phyloP scores from a whole-genome alignment of 202 grass and related monocot genomes.

The Digitaria exilis region DNA sequence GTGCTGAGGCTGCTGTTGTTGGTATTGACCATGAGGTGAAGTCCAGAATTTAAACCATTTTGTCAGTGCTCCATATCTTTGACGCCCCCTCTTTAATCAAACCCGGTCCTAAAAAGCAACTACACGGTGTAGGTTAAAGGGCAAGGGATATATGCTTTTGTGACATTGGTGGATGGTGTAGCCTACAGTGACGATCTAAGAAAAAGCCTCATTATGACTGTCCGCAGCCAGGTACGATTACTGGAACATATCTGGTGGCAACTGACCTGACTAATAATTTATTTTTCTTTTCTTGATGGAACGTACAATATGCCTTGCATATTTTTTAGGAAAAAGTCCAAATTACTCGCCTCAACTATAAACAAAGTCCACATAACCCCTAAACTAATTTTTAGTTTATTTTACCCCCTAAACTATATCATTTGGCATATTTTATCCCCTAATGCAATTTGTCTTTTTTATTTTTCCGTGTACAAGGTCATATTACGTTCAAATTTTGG shows the following conservation, averaged over 20 bases:
- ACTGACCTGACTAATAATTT: neutral
- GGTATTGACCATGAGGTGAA: slow-evolving; percentile 95
- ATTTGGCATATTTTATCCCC: too few species aligned
- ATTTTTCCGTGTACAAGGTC: too few species aligned
- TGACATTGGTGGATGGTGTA: slow-evolving; percentile 89
- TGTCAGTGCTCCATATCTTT: neutral
- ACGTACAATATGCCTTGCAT: neutral
- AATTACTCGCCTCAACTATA: too few species aligned
- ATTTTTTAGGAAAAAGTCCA: too few species aligned
- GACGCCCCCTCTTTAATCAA: slow-evolving; percentile 23
- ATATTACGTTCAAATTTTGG: too few species aligned
- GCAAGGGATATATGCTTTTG: slow-evolving; percentile 96
- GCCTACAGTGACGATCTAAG: slow-evolving; percentile 81
- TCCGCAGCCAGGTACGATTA: slow-evolving; percentile 76
- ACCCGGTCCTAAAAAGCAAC: neutral
- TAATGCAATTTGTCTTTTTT: too few species aligned
- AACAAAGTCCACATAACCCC: too few species aligned
- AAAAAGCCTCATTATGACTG: slow-evolving; percentile 78
- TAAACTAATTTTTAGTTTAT: too few species aligned
- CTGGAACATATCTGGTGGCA: neutral
- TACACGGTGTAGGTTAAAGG: slow-evolving; percentile 83
- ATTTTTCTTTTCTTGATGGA: neutral
- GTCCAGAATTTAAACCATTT: neutral
- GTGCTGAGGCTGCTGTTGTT: slow-evolving; percentile 91
- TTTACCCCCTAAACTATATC: too few species aligned